A percentile compares a stretch with the other conserved stretches of the same genome.
Conservation (phyloP, 805 yeast species). For the Candida patagonica region DNA sequence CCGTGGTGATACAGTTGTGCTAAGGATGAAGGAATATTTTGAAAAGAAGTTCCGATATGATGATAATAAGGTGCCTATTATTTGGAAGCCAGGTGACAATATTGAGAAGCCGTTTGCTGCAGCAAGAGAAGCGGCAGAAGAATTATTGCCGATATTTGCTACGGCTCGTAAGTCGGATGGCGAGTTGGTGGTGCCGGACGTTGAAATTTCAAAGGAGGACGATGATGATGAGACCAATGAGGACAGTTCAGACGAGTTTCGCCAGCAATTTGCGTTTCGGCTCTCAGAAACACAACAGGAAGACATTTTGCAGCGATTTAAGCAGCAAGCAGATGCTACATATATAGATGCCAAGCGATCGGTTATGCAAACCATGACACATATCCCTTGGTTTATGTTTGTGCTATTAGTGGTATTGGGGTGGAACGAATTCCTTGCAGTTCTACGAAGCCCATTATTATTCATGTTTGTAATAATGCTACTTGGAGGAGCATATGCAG, state of each 20-base stretch:
- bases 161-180: slow-evolving; percentile 41
- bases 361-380: slow-evolving; percentile 62
- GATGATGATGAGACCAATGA: slow-evolving; percentile 28
- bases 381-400: slow-evolving; percentile 79
- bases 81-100: slow-evolving; percentile 69
- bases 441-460: slow-evolving; percentile 77
- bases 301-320: slow-evolving; percentile 48
- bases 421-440: slow-evolving; percentile 91
- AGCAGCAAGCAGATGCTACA: slow-evolving; percentile 66
- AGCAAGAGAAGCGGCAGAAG: slow-evolving; percentile 51
- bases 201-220: slow-evolving; percentile 34
- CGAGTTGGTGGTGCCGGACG: slow-evolving; percentile 51
- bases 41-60: slow-evolving; percentile 81
- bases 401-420: slow-evolving; percentile 67
- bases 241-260: slow-evolving; percentile 20
- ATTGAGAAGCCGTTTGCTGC: slow-evolving; percentile 54
- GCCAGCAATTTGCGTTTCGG: slow-evolving; percentile 44
- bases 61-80: slow-evolving; percentile 66
- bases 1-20: slow-evolving; percentile 55
- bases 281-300: slow-evolving; percentile 49
- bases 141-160: slow-evolving; percentile 50
- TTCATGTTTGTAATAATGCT: slow-evolving; percentile 46
- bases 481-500: slow-evolving; percentile 54
- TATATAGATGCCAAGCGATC: slow-evolving; percentile 86
- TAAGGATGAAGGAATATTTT: slow-evolving; percentile 65